phyloP scores from a whole-genome alignment of 176 grass and related monocot species.

The Ampelocalamus luodianensis region DNA sequence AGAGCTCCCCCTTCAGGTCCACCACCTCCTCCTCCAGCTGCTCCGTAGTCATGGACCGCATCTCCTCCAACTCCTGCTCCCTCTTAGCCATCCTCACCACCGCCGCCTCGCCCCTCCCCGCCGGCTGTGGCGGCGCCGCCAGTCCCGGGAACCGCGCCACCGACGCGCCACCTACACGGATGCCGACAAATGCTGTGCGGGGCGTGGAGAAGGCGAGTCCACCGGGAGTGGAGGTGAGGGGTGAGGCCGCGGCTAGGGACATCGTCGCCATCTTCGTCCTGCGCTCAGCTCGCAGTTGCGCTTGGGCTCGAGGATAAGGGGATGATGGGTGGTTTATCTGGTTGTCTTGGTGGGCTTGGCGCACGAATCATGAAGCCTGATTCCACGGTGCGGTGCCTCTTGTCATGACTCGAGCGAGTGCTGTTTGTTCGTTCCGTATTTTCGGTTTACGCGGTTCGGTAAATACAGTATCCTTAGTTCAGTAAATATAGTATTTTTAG shows the following conservation, averaged over 20 bases:
- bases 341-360: neutral
- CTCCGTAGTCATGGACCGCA: constrained; percentile 72
- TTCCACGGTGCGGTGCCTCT: neutral
- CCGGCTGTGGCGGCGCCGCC: constrained; percentile 17
- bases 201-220: constrained; percentile 29
- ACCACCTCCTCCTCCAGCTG: constrained; percentile 84
- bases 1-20: constrained; percentile 96
- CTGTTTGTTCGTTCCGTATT: no score
- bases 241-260: constrained; percentile 52
- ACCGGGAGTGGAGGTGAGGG: constrained; percentile 45
- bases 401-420: no score
- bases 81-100: constrained; percentile 76
- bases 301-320: constrained; percentile 42
- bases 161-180: constrained; percentile 6
- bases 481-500: no score
- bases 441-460: no score
- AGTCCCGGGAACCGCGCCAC: constrained; percentile 38
- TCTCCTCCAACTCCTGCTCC: constrained; percentile 86
- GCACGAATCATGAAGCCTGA: neutral
- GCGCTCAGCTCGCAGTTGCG: constrained; percentile 32
- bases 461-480: no score
- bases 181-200: constrained; percentile 22
- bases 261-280: constrained; percentile 48
- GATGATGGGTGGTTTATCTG: constrained; percentile 39
- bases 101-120: constrained; percentile 35